Percentiles rank a stretch among this genome's conserved stretches.
Conservation (phyloP, 805 yeast genomes). For the Hanseniaspora hatyaiensis region DNA sequence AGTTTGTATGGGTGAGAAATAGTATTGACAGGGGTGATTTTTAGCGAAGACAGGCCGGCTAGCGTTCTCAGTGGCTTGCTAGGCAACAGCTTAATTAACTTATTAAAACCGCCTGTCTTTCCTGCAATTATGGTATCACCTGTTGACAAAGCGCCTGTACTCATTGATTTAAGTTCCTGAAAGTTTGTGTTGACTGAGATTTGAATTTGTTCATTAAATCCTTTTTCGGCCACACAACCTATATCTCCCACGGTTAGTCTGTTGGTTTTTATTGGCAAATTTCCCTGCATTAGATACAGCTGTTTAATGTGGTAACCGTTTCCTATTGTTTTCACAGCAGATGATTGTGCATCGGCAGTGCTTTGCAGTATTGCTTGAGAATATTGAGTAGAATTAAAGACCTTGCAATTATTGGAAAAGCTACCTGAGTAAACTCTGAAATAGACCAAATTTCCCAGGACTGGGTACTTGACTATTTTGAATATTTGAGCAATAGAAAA, state of each 20-base stretch:
- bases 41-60: conserved; percentile 48
- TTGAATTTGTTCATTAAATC: conserved; percentile 31
- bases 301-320: conserved; percentile 54
- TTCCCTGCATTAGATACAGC: conserved; percentile 77
- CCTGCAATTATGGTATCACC: conserved; percentile 75
- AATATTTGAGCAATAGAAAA: conserved; percentile 75
- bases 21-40: conserved; percentile 4
- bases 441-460: conserved; percentile 71
- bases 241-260: conserved; percentile 65
- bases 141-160: conserved; percentile 46
- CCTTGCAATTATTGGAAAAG: conserved; percentile 47
- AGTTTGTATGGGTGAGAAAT: conserved; percentile 15
- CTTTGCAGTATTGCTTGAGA: background rate
- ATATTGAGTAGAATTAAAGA: conserved; percentile 47
- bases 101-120: background rate
- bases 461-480: conserved; percentile 78
- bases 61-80: conserved; percentile 17
- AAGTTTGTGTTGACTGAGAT: conserved; percentile 34
- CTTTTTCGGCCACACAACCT: conserved; percentile 46
- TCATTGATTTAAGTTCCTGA: conserved; percentile 7
- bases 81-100: background rate
- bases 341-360: background rate
- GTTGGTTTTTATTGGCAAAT: conserved; percentile 61
- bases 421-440: conserved; percentile 81
- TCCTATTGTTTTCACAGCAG: conserved; percentile 36